A percentile compares a stretch with the other conserved stretches of the same genome.
Conservation (phyloP, 345 rosid species). For the Populus nigra region DNA sequence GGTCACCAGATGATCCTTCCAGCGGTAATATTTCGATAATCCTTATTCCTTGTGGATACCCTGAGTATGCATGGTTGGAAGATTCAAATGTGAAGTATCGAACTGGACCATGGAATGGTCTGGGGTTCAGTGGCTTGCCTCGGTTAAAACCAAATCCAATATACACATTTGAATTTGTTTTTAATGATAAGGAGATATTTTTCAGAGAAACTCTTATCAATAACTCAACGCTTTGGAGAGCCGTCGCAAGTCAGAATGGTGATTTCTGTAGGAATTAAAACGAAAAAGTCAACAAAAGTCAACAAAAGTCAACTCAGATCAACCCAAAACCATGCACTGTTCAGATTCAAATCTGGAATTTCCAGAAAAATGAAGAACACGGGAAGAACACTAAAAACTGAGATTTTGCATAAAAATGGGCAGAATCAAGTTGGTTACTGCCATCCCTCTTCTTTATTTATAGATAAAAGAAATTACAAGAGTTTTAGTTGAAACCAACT, state of each 20-base stretch:
- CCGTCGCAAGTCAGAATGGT: background rate
- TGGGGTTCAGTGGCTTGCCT: constrained; percentile 19
- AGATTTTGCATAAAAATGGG: too few species aligned
- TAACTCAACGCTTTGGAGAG: background rate
- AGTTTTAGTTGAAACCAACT: too few species aligned
- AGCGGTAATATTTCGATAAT: constrained; percentile 17
- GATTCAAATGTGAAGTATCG: constrained; percentile 15
- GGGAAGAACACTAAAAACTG: too few species aligned
- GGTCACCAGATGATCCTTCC: constrained; percentile 30
- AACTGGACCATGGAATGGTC: constrained; percentile 37
- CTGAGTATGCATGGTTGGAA: constrained; percentile 13
- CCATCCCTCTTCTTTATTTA: too few species aligned
- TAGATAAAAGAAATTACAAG: too few species aligned
- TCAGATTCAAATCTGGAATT: too few species aligned
- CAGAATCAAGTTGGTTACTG: too few species aligned
- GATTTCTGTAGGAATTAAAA: too few species aligned
- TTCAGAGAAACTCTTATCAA: background rate
- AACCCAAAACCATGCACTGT: too few species aligned
- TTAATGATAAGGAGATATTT: background rate
- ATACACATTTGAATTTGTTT: background rate
- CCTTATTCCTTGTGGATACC: constrained; percentile 20
- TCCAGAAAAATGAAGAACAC: too few species aligned
- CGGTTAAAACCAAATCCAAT: background rate
- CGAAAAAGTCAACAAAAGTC: too few species aligned
- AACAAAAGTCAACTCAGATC: too few species aligned